A percentile compares a stretch with the other conserved stretches of the same genome.
Evolutionary conservation across 192 early-diverging fungal genomes (phyloP).

Genomic region (Cladochytrium replicatum): DNA sequence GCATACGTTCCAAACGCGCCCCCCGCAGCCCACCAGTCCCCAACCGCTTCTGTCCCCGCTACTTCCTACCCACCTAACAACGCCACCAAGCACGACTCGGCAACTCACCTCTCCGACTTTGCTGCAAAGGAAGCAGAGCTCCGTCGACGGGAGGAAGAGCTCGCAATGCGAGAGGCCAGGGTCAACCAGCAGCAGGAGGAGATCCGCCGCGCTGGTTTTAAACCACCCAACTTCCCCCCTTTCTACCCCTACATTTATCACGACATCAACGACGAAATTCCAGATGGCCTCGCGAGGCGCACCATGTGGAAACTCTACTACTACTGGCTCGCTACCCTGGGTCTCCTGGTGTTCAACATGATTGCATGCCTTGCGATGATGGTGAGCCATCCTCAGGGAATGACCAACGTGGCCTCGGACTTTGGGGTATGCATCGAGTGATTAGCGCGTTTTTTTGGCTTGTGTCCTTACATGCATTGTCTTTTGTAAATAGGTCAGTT

Average conservation of each 20-base stretch:
- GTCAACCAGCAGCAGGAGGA: conserved; percentile 54
- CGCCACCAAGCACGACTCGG: conserved; percentile 16
- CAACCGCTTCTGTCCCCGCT: conserved; percentile 11
- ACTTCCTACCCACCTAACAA: conserved; percentile 21
- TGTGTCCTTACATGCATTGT: too few relatives aligned
- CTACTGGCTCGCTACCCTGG: conserved; percentile 63
- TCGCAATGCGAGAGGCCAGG: conserved; percentile 65
- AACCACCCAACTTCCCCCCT: conserved; percentile 67
- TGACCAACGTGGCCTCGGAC: conserved; percentile 61
- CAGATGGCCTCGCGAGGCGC: not conserved
- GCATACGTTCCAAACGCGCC: conserved; percentile 11
- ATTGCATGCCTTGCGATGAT: conserved; percentile 66
- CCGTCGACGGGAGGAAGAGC: conserved; percentile 58
- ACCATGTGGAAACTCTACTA: conserved; percentile 44
- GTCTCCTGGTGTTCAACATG: conserved; percentile 65
- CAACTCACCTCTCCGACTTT: conserved; percentile 6
- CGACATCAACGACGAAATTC: conserved; percentile 45
- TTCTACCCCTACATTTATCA: conserved; percentile 77
- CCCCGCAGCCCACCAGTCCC: conserved; percentile 21
- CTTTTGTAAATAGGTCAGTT: too few relatives aligned
- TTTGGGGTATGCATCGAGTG: conserved; percentile 65
- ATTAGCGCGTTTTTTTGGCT: too few relatives aligned
- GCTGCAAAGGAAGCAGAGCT: conserved; percentile 60
- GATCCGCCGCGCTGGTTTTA: conserved; percentile 41
- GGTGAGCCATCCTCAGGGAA: conserved; percentile 48